A percentile compares a stretch with the other conserved stretches of the same genome.
Evolutionary conservation across 2,329 filamentous ascomycete species (phyloP).

Genomic region (Zopfia rhizophila): DNA sequence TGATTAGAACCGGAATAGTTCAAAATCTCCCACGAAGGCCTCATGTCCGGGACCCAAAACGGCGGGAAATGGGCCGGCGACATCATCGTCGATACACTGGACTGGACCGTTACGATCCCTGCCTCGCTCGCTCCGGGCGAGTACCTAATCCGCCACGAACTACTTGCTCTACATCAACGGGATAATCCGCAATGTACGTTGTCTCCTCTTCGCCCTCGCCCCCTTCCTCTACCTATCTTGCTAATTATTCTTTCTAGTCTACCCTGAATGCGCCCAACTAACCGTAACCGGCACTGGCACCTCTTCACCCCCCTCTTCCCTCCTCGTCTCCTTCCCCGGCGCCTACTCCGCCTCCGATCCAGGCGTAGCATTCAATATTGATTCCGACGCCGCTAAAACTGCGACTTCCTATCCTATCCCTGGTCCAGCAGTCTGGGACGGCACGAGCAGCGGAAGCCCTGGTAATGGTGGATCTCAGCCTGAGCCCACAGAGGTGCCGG

Average conservation of each 20-base stretch:
- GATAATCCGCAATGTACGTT: slow-evolving; percentile 59
- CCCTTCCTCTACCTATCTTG: slow-evolving; percentile 25
- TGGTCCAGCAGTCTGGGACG: slow-evolving; percentile 39
- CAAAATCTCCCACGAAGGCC: slow-evolving; percentile 67
- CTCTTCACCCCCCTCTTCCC: slow-evolving; percentile 51
- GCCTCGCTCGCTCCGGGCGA: slow-evolving; percentile 59
- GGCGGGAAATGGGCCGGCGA: slow-evolving; percentile 62
- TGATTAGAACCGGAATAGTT: too few relatives aligned
- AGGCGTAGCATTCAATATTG: slow-evolving; percentile 53
- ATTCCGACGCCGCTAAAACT: slow-evolving; percentile 34
- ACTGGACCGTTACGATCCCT: slow-evolving; percentile 64
- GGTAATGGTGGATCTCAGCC: slow-evolving; percentile 19
- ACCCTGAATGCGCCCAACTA: slow-evolving; percentile 67
- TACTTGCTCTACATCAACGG: slow-evolving; percentile 66
- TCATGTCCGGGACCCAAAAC: slow-evolving; percentile 58
- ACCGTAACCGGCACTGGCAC: slow-evolving; percentile 62
- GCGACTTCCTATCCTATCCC: slow-evolving; percentile 40
- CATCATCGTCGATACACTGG: slow-evolving; percentile 56
- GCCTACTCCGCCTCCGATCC: slow-evolving; percentile 55
- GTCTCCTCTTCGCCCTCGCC: background rate
- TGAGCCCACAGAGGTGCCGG: slow-evolving; percentile 8
- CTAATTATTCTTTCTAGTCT: slow-evolving; percentile 57
- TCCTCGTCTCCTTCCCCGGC: slow-evolving; percentile 57
- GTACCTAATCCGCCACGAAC: slow-evolving; percentile 68
- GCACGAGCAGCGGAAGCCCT: slow-evolving; percentile 17